phyloP scores from a whole-genome alignment of 176 grass and related monocot genomes.

The Triticum timopheevii region DNA sequence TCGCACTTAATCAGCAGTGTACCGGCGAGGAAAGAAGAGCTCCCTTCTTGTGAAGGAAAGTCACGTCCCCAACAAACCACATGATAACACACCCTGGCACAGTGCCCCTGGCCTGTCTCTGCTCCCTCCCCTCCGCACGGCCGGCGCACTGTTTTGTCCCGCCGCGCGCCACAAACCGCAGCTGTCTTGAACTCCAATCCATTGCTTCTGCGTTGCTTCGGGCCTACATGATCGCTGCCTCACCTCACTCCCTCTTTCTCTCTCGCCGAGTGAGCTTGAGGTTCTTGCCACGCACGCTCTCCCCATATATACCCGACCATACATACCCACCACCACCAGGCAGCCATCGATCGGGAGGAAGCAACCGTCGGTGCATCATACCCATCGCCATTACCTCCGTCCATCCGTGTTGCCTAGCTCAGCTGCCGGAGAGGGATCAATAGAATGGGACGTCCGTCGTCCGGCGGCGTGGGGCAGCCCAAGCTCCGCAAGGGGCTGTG shows the following conservation, averaged over 20 bases:
- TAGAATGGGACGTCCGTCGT: constrained; percentile 60
- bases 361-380: background rate
- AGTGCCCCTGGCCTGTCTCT: no score
- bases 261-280: background rate
- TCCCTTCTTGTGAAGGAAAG: background rate
- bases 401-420: background rate
- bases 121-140: no score
- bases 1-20: background rate
- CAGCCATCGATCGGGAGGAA: background rate
- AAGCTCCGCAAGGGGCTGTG: constrained; percentile 89
- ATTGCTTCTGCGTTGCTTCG: constrained; percentile 63
- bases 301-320: constrained; percentile 43
- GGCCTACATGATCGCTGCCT: constrained; percentile 76
- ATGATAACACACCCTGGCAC: no score
- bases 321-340: constrained; percentile 19
- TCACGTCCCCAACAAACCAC: no score
- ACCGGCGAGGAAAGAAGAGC: background rate
- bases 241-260: constrained; percentile 4
- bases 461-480: constrained; percentile 34
- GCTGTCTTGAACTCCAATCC: constrained; percentile 70
- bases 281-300: constrained; percentile 50
- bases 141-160: constrained; percentile 42
- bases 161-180: constrained; percentile 13
- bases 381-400: constrained; percentile 21
- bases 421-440: no score